Base-by-base conservation (phyloP, 2,329 filamentous ascomycete species). In the Xylaria sp. region DNA sequence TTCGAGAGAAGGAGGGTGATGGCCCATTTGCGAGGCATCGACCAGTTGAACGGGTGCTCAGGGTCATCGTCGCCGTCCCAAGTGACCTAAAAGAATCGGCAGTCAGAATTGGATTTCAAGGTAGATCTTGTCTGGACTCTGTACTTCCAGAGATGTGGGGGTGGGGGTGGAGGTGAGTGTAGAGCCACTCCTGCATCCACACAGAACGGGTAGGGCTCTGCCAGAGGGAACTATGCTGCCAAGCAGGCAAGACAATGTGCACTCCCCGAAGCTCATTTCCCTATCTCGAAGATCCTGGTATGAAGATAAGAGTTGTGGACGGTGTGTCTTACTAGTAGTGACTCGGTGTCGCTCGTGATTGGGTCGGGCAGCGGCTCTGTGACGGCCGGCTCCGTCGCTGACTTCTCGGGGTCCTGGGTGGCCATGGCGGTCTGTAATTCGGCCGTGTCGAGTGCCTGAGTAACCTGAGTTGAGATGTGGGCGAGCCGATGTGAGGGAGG, bases 31-130 rank as follows among this genome's bases (percentile, higher is more conserved):
- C 50, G 46, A 3, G 38, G 9, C 2, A 39, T 19, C 2, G 60
- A 39, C 60, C 60, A 63, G 29, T 63, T 61, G 37, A 50, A 54
- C 16, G 60, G 60, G 21, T 58, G 42, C 16, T 53, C 37, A 9
- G 52, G 57, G 24, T 61, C 56, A n/a, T 51, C 22, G 11, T 49
- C 22, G 13, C 59, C 53, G 17, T 59, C 52, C 59, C 59, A 61
- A 38, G 59, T 56, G 7, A 61, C 59, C 59, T 60, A 22, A 13
- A 34, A 34, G 9, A 4, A 34, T 13, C 9, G 11, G 9, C 16
- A 13, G 9, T 34, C 16, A 34, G 29, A 7, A 34, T 13, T 13
- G 29, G 16, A 7, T 7, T 13, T 13, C 16, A 34, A 34, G 6
- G 9, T 7, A 34, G 29, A 34, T 13, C 11, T 3, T 34, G 9